Conservation (phyloP, 2,329 filamentous ascomycete species). For the Cercospora zeina region DNA sequence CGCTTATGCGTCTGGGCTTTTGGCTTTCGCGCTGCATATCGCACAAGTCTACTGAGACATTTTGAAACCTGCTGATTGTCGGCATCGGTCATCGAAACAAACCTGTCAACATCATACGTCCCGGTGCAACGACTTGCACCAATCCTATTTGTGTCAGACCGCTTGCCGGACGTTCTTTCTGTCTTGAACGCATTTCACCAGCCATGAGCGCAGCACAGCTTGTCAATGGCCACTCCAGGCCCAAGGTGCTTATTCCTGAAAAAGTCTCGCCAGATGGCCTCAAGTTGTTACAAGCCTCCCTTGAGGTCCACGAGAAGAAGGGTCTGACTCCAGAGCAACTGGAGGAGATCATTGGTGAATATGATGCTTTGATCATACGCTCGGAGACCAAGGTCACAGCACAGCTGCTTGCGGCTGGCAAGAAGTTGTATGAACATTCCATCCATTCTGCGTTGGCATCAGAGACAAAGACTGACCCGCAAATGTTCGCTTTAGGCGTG, state of each 20-base stretch:
- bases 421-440: conserved; percentile 51
- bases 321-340: conserved; percentile 65
- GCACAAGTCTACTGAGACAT: conserved; percentile 2
- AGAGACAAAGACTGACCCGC: background rate
- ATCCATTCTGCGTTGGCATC: background rate
- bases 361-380: conserved; percentile 75
- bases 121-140: background rate
- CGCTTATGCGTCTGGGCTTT: conserved; percentile 10
- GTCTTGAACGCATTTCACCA: background rate
- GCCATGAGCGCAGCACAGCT: conserved; percentile 20
- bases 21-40: conserved; percentile 11
- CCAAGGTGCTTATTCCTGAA: conserved; percentile 71
- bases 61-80: conserved; percentile 7
- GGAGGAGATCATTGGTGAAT: conserved; percentile 64
- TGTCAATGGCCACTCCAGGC: conserved; percentile 29
- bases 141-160: background rate
- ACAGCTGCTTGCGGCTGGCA: conserved; percentile 63
- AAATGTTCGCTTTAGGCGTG: conserved; percentile 48
- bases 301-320: conserved; percentile 69
- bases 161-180: background rate
- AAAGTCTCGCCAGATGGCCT: conserved; percentile 79
- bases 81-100: conserved; percentile 14
- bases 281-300: conserved; percentile 63
- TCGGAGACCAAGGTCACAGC: conserved; percentile 80
- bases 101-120: background rate